Conservation (phyloP, 148 eudicot genomes). For the Nepenthes gracilis region DNA sequence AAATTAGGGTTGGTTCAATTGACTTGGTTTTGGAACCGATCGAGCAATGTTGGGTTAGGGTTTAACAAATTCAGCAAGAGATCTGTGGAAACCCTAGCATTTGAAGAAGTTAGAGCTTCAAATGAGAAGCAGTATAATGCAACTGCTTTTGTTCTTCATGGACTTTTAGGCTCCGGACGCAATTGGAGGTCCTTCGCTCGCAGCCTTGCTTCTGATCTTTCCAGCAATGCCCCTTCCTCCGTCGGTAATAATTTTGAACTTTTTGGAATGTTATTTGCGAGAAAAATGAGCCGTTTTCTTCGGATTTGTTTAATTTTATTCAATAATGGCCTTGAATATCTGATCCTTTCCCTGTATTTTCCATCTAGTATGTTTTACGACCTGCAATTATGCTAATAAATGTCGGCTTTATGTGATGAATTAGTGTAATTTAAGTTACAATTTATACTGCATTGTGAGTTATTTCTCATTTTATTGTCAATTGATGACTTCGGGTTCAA, state of each 20-base stretch:
- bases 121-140: constrained; percentile 25
- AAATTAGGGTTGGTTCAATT: constrained; percentile 19
- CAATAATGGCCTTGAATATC: no score
- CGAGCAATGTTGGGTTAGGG: constrained; percentile 6
- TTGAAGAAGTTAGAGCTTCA: constrained; percentile 44
- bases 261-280: not conserved
- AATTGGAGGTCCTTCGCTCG: constrained; percentile 95
- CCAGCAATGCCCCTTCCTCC: constrained; percentile 28
- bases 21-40: constrained; percentile 16
- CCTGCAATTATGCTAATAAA: no score
- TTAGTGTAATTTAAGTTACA: no score
- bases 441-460: no score
- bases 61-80: not conserved
- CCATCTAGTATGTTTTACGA: no score
- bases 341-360: no score
- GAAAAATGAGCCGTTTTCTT: no score
- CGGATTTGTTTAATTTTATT: no score
- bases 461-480: no score
- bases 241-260: not conserved
- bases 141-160: constrained; percentile 73
- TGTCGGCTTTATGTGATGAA: no score
- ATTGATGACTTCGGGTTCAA: no score
- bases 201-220: constrained; percentile 46
- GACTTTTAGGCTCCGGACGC: constrained; percentile 75
- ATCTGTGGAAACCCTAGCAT: constrained; percentile 61